phyloP scores from a whole-genome alignment of 179 eudicot genomes.

The Dionaea muscipula region DNA sequence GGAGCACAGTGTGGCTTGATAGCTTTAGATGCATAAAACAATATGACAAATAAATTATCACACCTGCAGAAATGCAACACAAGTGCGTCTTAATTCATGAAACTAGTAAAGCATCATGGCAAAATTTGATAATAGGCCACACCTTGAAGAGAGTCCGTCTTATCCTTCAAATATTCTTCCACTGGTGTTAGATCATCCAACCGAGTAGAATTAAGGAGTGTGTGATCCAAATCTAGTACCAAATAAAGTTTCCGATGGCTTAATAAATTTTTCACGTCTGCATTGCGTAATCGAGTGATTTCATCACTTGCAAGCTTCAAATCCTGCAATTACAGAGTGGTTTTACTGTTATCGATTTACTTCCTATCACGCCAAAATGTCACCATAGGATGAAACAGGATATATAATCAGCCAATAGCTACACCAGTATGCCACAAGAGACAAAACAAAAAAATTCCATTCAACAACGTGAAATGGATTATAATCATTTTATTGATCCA shows the following conservation, averaged over 20 bases:
- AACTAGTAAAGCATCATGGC: background rate
- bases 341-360: background rate
- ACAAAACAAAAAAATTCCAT: background rate
- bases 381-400: background rate
- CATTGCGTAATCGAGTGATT: constrained; percentile 50
- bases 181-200: constrained; percentile 44
- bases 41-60: no score
- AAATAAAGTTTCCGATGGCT: constrained; percentile 53
- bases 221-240: constrained; percentile 90
- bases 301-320: constrained; percentile 56
- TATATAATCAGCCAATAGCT: no score
- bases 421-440: background rate
- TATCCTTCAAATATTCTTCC: constrained; percentile 49
- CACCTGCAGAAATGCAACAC: no score
- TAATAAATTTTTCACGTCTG: constrained; percentile 50
- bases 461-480: background rate
- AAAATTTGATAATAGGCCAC: constrained; percentile 7
- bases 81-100: background rate
- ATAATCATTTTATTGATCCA: background rate
- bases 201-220: constrained; percentile 77
- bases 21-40: no score
- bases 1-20: no score
- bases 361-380: background rate
- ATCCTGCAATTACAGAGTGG: constrained; percentile 31
- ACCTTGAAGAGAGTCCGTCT: constrained; percentile 59